These are phyloP conservation scores for Sporothrix inflata DNA, from an alignment of 2,329 filamentous ascomycete species.

Conservation along the genomic window DNA sequence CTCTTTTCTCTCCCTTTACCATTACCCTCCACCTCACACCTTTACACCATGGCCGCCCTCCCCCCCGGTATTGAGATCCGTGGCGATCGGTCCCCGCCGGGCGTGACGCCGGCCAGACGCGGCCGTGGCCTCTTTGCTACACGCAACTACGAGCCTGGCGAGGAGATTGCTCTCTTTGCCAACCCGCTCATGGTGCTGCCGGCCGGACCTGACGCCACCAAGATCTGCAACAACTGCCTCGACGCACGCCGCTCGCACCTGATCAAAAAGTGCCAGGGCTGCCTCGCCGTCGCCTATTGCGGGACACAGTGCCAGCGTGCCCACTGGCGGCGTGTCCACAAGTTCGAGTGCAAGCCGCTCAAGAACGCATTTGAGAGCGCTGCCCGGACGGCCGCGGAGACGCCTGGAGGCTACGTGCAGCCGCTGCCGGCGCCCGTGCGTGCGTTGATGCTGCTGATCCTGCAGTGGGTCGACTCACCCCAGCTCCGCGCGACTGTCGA, in stretches of 20 bases:
- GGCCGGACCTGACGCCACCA: constrained; percentile 46
- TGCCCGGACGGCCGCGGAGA: constrained; percentile 23
- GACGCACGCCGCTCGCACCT: constrained; percentile 29
- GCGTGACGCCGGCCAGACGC: constrained; percentile 14
- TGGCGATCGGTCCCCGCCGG: constrained; percentile 27
- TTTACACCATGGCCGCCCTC: constrained; percentile 25
- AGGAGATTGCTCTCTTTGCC: constrained; percentile 50
- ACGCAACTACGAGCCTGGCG: constrained; percentile 49
- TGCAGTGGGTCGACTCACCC: constrained; percentile 39
- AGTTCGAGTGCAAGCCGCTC: constrained; percentile 56
- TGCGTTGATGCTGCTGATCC: constrained; percentile 55
- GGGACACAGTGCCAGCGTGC: constrained; percentile 55
- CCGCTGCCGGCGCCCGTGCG: constrained; percentile 59
- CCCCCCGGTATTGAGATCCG: constrained; percentile 34
- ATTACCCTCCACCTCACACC: background rate
- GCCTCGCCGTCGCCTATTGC: constrained; percentile 60
- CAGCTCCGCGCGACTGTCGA: constrained; percentile 40
- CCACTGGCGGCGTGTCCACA: constrained; percentile 58
- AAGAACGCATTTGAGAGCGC: constrained; percentile 42
- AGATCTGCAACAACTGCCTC: constrained; percentile 57
- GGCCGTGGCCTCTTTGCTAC: constrained; percentile 51
- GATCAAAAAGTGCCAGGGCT: constrained; percentile 53
- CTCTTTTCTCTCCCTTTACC: background rate
- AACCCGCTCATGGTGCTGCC: constrained; percentile 54
- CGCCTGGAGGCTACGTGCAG: constrained; percentile 31